A percentile compares a stretch with the other conserved stretches of the same genome.
Evolutionary conservation across 441 rosid genomes (phyloP).

Genomic region (Raphanus hybrid): DNA sequence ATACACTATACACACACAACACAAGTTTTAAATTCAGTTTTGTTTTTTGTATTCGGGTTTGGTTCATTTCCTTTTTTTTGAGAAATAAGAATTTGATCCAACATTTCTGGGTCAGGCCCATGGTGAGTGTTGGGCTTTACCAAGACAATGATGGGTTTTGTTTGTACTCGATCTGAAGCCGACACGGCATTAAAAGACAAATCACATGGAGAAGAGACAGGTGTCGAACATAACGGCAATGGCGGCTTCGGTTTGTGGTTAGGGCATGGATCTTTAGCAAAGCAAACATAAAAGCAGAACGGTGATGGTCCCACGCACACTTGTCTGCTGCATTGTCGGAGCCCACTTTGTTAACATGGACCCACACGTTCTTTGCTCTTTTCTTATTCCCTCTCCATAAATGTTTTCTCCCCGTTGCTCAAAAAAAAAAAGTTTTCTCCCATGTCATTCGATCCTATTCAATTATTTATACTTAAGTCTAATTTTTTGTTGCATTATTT

Average conservation of each 20-base stretch:
- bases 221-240: conserved; percentile 27
- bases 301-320: conserved; percentile 47
- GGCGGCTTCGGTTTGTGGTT: conserved; percentile 43
- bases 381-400: not conserved
- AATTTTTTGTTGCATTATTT: too few species aligned
- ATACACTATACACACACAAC: too few species aligned
- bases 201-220: conserved; percentile 39
- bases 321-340: conserved; percentile 38
- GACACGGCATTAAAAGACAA: conserved; percentile 29
- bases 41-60: not conserved
- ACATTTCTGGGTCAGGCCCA: conserved; percentile 14
- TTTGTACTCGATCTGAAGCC: not conserved
- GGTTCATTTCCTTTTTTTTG: not conserved
- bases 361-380: conserved; percentile 27
- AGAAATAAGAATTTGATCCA: not conserved
- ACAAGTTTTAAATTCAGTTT: not conserved
- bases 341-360: not conserved
- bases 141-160: not conserved
- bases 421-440: not conserved
- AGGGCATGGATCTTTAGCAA: conserved; percentile 39
- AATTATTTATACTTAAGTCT: not conserved
- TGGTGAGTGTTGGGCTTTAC: conserved; percentile 17
- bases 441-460: not conserved
- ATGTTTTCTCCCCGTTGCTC: not conserved
- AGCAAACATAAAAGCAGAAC: conserved; percentile 35